Base-by-base conservation (phyloP, 495 filamentous ascomycete species). In the Sordaria brevicollis region DNA sequence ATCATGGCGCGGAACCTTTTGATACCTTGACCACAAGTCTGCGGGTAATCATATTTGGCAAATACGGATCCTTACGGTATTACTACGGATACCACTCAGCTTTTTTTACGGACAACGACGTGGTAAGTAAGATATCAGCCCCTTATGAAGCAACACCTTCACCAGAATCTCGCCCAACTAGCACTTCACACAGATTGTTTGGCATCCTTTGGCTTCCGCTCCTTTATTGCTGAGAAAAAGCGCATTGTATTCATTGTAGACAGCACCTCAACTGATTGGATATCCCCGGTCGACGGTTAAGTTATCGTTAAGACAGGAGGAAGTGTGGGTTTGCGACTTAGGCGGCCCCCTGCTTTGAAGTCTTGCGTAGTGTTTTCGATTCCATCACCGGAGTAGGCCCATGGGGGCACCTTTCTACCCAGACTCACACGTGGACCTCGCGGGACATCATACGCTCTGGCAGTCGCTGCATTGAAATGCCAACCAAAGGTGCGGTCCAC, bases 271-370 rank as follows among this genome's bases (percentile, higher is more conserved):
- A 31, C 25, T 33, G 11, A 29, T 1, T 25, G 29, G 49, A 31
- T 25, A 62, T 62, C 25, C n/a, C 49, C 49, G 25, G 49, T 62
- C 49, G 49, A 31, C 25, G 13, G 33, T 57, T 21, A 57, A 57
- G 49, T 62, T 31, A 62, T 62, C 25, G 13, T 62, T 65, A 68
- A 57, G 68, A 71, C 66, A 65, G 71, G 62, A 72, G 37, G 68
- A 71, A 75, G 71, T 69, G 67, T 72, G 57, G 73, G 41, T 43
- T 74, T 77, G 75, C 72, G 73, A 77, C 71, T 75, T 66, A 36
- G 65, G 65, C 77, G 78, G 78, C 76, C 77, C 66, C 74, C 74
- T 80, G 76, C 77, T 72, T 79, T 73, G 72, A n/a, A 66, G 35
- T 66, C 68, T 73, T 75, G 76, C 69, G 57, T 74, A 73, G 76